phyloP scores from a whole-genome alignment of 768 basidiomycete species.

The Leccinum obscurum region DNA sequence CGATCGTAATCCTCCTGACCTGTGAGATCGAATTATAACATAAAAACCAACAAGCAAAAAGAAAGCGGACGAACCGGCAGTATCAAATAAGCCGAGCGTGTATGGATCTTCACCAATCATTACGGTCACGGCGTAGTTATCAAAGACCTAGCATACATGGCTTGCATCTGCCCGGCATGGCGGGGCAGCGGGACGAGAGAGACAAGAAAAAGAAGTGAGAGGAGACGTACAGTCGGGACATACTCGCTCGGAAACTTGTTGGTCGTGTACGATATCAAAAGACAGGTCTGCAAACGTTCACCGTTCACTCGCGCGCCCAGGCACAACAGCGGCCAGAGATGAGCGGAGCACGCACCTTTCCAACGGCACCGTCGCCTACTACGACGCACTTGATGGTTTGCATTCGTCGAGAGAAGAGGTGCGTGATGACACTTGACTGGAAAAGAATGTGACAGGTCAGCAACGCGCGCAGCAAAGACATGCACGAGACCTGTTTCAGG shows the following conservation, averaged over 20 bases:
- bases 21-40: constrained; percentile 33
- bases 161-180: constrained; percentile 18
- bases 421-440: constrained; percentile 17
- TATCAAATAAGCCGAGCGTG: constrained; percentile 97
- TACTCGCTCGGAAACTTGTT: constrained; percentile 99
- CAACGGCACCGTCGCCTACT: constrained; percentile 96
- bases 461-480: constrained; percentile 16
- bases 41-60: constrained; percentile 12
- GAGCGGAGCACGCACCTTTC: constrained; percentile 69
- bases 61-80: constrained; percentile 73
- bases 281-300: constrained; percentile 67
- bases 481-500: constrained; percentile 29
- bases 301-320: constrained; percentile 2
- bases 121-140: constrained; percentile 99
- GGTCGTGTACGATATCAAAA: constrained; percentile 95
- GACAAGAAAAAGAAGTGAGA: neutral
- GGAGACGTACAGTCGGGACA: constrained; percentile 84
- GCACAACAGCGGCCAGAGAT: neutral
- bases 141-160: constrained; percentile 66
- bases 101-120: constrained; percentile 99
- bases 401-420: constrained; percentile 46
- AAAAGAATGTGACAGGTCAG: constrained; percentile 15
- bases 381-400: constrained; percentile 98
- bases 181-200: neutral
- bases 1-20: constrained; percentile 99